Evolutionary conservation across 75 land plant genomes (phyloP).

Genomic region (Pinus tabuliformis): DNA sequence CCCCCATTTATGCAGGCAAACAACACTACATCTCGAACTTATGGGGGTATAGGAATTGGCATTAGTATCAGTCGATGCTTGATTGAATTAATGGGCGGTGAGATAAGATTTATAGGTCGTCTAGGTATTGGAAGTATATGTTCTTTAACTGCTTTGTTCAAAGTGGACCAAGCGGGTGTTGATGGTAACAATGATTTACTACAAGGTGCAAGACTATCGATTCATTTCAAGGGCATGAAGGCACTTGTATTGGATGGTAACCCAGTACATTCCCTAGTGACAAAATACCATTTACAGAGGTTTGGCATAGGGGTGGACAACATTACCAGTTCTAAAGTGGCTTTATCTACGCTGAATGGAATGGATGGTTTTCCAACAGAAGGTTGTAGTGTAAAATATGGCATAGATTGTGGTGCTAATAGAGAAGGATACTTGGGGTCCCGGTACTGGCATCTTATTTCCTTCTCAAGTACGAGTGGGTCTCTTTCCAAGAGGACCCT

Average conservation of each 20-base stretch:
- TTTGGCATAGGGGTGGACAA: constrained; percentile 36
- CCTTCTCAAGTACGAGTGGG: too few species aligned
- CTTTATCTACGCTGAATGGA: constrained; percentile 10
- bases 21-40: constrained; percentile 47
- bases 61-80: constrained; percentile 43
- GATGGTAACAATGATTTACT: constrained; percentile 13
- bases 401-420: too few species aligned
- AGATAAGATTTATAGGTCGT: constrained; percentile 33
- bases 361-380: constrained; percentile 10
- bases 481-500: too few species aligned
- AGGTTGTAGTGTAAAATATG: not conserved
- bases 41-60: constrained; percentile 51
- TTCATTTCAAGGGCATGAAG: constrained; percentile 28
- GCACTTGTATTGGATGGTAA: constrained; percentile 49
- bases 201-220: constrained; percentile 14
- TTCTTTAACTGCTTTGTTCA: constrained; percentile 23
- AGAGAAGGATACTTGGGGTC: too few species aligned
- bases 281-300: constrained; percentile 39
- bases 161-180: constrained; percentile 2
- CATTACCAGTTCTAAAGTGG: constrained; percentile 6
- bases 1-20: constrained; percentile 48
- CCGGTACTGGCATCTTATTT: too few species aligned
- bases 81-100: constrained; percentile 44
- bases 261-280: constrained; percentile 37
- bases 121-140: constrained; percentile 41